Evolutionary conservation across 352 stramenopile species (phyloP), one percentile per base, ranked within the genome.

Genomic region (Globisporangium recalcitrans): DNA sequence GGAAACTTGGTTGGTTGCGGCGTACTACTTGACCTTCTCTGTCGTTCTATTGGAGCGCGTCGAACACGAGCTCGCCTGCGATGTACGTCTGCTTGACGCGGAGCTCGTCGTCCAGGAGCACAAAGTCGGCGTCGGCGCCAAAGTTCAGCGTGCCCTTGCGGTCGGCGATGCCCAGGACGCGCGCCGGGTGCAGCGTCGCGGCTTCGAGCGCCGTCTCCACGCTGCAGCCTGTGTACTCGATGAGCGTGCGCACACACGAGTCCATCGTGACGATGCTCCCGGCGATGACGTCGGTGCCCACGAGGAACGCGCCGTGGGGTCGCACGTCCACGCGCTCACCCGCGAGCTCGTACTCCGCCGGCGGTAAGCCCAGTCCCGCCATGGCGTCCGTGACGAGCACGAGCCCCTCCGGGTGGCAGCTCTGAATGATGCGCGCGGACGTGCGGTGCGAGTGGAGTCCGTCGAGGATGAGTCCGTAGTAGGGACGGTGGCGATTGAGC

Each of bases 391-490:
- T 95, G 27, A 95, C 78, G 21, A 97, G 75, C 32, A 97, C 73
- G 32, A 87, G 80, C 8, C 88, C 87, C 22, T 80, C 53, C 5
- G 87, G 87, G 68, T 97, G 82, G 58, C 73, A 87, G 11, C 75
- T 76, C 32, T 89, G 90, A 5, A 93, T 90, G 63, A 97, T 96
- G 27, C 74, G 71, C 1, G 92, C 87, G 1, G 83, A 88, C 31
- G 72, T 80, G 36, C 75, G 80, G 65, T 97, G 86, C 8, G 78
- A 81, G 67, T 97, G 91, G 16, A 97, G 77, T 9, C 88, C 89
- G 67, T 97, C 91, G 14, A 90, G 75, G 57, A 97, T 96, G 44
- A 97, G 80, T 19, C 82, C 81, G 52, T 89, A 97, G 68, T 70
- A 90, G 9, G 87, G 79, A 9, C 78, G 70, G 16, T 63, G 56